Conservation (phyloP, 208 protist genomes). For the Leishmania guyanensis region DNA sequence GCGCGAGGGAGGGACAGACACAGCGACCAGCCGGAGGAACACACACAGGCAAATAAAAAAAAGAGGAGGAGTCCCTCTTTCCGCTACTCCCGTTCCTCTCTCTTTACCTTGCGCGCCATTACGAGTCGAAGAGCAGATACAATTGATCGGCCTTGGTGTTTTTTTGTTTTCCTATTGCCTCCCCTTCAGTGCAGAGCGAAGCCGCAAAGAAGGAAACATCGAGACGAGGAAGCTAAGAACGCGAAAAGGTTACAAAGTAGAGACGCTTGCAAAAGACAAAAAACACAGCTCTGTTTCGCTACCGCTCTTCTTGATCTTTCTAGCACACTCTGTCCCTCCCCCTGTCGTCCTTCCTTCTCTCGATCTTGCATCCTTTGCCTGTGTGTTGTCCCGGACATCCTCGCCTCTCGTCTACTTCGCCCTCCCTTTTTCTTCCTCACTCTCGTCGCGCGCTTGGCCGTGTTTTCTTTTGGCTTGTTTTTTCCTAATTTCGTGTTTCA, state of each 20-base stretch:
- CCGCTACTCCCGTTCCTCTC: background rate
- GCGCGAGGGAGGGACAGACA: background rate
- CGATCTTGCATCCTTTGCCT: background rate
- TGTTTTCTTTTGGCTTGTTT: conserved; percentile 7
- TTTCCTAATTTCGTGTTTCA: conserved; percentile 2
- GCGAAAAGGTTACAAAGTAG: background rate
- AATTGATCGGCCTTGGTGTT: background rate
- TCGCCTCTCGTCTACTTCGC: background rate
- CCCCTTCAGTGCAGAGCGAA: background rate
- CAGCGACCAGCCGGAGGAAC: background rate
- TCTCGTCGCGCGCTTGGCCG: background rate
- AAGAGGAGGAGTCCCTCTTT: background rate
- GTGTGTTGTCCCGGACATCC: background rate
- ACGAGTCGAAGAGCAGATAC: background rate
- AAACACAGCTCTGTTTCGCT: background rate
- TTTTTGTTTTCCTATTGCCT: background rate
- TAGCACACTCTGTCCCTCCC: background rate
- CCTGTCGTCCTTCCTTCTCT: background rate
- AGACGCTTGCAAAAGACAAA: background rate
- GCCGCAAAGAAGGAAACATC: background rate
- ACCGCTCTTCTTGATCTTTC: background rate
- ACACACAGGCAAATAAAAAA: background rate
- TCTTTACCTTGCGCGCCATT: background rate
- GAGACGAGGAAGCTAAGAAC: background rate
- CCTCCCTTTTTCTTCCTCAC: background rate